Evolutionary conservation across 495 filamentous ascomycete species (phyloP).

Genomic region (Talaromyces thailandensis): DNA sequence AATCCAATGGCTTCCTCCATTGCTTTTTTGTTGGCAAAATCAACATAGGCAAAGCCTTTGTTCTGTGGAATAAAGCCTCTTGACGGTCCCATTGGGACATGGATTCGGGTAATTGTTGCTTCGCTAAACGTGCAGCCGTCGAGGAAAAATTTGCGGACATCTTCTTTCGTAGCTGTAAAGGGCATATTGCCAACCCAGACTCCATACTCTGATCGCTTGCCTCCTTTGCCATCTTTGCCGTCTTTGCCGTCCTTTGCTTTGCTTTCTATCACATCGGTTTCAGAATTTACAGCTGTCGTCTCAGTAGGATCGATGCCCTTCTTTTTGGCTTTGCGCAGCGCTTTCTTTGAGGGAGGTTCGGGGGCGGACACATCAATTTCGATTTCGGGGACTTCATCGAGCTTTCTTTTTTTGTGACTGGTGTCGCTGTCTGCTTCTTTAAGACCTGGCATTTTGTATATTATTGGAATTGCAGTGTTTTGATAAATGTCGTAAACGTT

Average conservation of each 20-base stretch:
- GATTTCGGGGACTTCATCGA: conserved; percentile 53
- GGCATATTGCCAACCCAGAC: conserved; percentile 95
- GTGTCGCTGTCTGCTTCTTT: conserved; percentile 13
- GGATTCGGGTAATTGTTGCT: conserved; percentile 66
- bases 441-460: conserved; percentile 20
- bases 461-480: neutral
- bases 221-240: conserved; percentile 34
- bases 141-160: conserved; percentile 69
- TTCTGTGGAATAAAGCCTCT: conserved; percentile 50
- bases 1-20: conserved; percentile 63
- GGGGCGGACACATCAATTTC: conserved; percentile 82
- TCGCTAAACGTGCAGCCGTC: conserved; percentile 57
- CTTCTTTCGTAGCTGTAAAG: conserved; percentile 63
- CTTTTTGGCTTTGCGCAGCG: conserved; percentile 72
- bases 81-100: conserved; percentile 54
- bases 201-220: conserved; percentile 65
- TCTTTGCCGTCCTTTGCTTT: conserved; percentile 26
- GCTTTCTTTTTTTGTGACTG: conserved; percentile 61
- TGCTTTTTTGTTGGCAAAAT: conserved; percentile 65
- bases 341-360: conserved; percentile 91
- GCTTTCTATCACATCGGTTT: conserved; percentile 16
- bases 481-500: neutral
- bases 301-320: conserved; percentile 31
- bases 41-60: conserved; percentile 92
- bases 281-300: conserved; percentile 23